These are phyloP conservation scores for Stachybotrys chartarum DNA, from an alignment of 2,329 filamentous ascomycete genomes.

Conservation along the genomic window DNA sequence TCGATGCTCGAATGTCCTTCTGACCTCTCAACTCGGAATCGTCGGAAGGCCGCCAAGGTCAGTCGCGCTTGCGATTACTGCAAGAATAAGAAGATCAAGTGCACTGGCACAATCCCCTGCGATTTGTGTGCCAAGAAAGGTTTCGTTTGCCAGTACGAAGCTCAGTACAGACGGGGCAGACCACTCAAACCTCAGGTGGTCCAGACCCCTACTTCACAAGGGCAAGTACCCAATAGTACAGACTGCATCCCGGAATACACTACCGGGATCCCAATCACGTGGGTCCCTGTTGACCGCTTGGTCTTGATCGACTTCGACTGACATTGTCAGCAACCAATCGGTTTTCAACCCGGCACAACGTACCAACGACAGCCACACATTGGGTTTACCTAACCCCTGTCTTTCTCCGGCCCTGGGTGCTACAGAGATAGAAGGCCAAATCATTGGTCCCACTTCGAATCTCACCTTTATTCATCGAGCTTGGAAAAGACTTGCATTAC, in stretches of 20 bases:
- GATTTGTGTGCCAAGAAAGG: slow-evolving; percentile 20
- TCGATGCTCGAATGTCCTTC: too few relatives aligned
- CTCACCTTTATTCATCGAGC: slow-evolving; percentile 46
- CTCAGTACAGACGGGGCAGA: slow-evolving; percentile 23
- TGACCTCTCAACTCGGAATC: too few relatives aligned
- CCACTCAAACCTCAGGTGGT: slow-evolving; percentile 27
- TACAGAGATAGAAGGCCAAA: slow-evolving; percentile 45
- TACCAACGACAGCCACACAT: background rate
- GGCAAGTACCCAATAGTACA: too few relatives aligned
- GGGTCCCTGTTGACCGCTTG: too few relatives aligned
- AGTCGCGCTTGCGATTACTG: slow-evolving; percentile 22
- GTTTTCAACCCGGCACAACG: background rate
- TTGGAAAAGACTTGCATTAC: slow-evolving; percentile 40
- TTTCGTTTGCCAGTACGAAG: slow-evolving; percentile 19
- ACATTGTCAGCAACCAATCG: background rate
- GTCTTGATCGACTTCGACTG: background rate
- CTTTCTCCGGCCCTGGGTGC: slow-evolving; percentile 36
- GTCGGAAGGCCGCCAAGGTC: slow-evolving; percentile 17
- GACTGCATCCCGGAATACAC: background rate
- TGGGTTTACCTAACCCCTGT: slow-evolving; percentile 2
- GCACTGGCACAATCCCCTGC: slow-evolving; percentile 22
- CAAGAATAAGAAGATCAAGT: slow-evolving; percentile 18
- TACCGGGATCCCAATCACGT: background rate
- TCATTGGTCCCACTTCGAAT: slow-evolving; percentile 43
- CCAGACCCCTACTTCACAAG: too few relatives aligned